These are phyloP conservation scores for Gyromitra esculenta DNA, from an alignment of 2,329 filamentous ascomycete genomes.

Conservation along the genomic window DNA sequence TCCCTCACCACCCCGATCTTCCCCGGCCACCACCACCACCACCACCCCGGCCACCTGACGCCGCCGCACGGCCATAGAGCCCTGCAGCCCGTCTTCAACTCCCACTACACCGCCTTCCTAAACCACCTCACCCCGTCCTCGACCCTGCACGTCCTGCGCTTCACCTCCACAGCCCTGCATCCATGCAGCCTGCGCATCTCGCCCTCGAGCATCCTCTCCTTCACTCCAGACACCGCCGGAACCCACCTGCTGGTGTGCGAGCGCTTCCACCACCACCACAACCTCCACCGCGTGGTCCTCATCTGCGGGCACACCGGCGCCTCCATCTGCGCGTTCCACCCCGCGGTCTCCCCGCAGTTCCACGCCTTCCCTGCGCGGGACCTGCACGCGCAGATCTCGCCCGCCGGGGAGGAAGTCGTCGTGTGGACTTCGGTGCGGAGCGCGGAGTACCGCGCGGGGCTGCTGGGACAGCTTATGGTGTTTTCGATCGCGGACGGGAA, in stretches of 20 bases:
- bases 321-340: constrained; percentile 24
- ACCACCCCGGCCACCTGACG: background rate
- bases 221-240: constrained; percentile 28
- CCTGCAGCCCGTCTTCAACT: constrained; percentile 47
- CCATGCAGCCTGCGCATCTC: constrained; percentile 27
- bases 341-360: constrained; percentile 38
- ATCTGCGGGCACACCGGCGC: constrained; percentile 31
- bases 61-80: background rate
- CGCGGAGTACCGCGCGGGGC: constrained; percentile 31
- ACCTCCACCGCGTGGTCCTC: constrained; percentile 46
- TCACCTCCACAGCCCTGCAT: constrained; percentile 12
- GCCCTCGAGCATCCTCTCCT: constrained; percentile 29
- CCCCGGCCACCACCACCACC: constrained; percentile 18
- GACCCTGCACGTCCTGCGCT: background rate
- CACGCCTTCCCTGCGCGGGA: constrained; percentile 26
- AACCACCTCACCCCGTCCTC: constrained; percentile 6
- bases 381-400: constrained; percentile 32
- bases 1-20: constrained; percentile 31
- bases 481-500: constrained; percentile 9
- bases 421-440: constrained; percentile 32
- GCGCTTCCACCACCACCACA: constrained; percentile 34
- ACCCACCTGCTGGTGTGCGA: constrained; percentile 33
- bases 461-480: constrained; percentile 41
- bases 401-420: constrained; percentile 6
- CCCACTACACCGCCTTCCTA: constrained; percentile 45